phyloP scores from a whole-genome alignment of 331 rosid species.

The Acacia concinna region DNA sequence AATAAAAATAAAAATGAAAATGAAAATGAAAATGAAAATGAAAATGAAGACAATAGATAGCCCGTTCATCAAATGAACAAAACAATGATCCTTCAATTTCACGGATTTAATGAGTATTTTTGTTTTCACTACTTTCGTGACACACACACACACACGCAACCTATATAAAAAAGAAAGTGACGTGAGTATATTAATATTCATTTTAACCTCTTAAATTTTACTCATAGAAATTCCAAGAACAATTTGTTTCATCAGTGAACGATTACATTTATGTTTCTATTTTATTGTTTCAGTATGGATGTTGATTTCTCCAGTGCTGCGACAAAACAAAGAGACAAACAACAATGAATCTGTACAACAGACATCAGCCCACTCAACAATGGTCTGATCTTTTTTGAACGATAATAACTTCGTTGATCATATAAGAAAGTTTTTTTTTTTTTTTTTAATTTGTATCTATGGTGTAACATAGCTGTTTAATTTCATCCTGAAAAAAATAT shows the following conservation, averaged over 20 bases:
- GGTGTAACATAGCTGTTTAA: too few relatives aligned
- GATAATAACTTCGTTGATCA: not conserved
- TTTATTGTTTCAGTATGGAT: constrained; percentile 69
- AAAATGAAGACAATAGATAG: too few relatives aligned
- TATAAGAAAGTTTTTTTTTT: not conserved
- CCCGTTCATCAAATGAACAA: too few relatives aligned
- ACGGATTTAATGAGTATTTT: too few relatives aligned
- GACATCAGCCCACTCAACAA: constrained; percentile 31
- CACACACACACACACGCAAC: not conserved
- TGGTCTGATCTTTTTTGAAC: constrained; percentile 35
- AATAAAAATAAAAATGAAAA: too few relatives aligned
- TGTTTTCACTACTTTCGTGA: too few relatives aligned
- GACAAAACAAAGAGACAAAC: constrained; percentile 46
- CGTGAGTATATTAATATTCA: not conserved
- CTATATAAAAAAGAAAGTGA: not conserved
- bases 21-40: too few relatives aligned
- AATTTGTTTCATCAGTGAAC: not conserved
- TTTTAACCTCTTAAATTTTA: not conserved
- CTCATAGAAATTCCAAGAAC: not conserved
- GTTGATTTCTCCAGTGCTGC: constrained; percentile 65
- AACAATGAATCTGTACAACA: constrained; percentile 44
- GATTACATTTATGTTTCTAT: not conserved
- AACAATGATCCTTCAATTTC: too few relatives aligned
- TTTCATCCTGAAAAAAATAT: too few relatives aligned
- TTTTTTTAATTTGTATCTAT: not conserved